These are phyloP conservation scores for Rutidosis leptorrhynchoides DNA, from an alignment of 129 eudicot genomes.

Conservation along the genomic window DNA sequence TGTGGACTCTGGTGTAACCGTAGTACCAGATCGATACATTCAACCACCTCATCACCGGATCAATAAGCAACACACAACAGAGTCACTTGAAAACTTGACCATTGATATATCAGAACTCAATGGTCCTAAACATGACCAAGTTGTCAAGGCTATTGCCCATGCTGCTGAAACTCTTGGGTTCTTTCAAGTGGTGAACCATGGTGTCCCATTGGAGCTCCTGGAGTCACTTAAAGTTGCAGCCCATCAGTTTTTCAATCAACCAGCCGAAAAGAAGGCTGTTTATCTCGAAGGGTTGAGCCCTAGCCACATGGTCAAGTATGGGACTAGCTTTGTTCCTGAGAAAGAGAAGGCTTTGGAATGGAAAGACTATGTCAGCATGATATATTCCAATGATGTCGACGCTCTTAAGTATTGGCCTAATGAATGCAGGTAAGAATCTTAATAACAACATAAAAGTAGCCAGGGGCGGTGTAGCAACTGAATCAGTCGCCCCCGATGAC, in stretches of 20 bases:
- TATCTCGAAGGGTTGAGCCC: conserved; percentile 46
- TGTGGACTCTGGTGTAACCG: conserved; percentile 35
- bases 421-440: conserved; percentile 36
- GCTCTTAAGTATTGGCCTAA: conserved; percentile 47
- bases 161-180: conserved; percentile 55
- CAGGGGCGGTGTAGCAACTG: too few relatives aligned
- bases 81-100: conserved; percentile 18
- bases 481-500: too few relatives aligned
- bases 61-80: background rate
- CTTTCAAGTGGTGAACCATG: conserved; percentile 58
- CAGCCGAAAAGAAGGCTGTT: conserved; percentile 43
- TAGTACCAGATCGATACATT: conserved; percentile 36
- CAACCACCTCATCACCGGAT: conserved; percentile 38
- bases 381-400: conserved; percentile 40
- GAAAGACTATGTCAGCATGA: conserved; percentile 49
- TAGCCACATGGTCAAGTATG: conserved; percentile 42
- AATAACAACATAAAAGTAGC: background rate
- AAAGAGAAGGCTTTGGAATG: conserved; percentile 45
- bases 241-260: conserved; percentile 38
- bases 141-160: conserved; percentile 36
- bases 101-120: conserved; percentile 44
- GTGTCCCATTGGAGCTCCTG: conserved; percentile 42
- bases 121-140: conserved; percentile 42
- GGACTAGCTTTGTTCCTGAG: conserved; percentile 54
- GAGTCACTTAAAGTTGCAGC: conserved; percentile 41